Evolutionary conservation across 139 green algal species (phyloP), one percentile per base, ranked within the genome.

Genomic region (Haematococcus lacustris): DNA sequence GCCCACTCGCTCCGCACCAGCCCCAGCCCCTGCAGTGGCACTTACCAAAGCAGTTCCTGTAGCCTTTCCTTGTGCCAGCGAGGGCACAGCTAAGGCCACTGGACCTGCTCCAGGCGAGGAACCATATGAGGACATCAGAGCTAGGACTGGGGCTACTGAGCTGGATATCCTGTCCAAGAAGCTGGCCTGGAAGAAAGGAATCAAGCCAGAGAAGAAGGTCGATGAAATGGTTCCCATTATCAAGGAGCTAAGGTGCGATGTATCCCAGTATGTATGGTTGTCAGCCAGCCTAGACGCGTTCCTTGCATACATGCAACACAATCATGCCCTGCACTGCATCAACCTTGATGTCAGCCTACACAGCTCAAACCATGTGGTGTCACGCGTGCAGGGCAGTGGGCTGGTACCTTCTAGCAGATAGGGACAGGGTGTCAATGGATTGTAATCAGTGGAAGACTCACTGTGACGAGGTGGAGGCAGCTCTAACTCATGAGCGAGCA

Each of bases 211-310:
- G 38, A 85, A 85, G 50, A 89, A 89, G 76, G 61, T 89, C 5
- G 83, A 89, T 62, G 80, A 83, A 2, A 82, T 85, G 74, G 76
- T 75, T 23, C 80, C 83, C 25, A 66, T 86, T 32, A 77, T 86
- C 74, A 89, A 89, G 66, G 83, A 89, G 64, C 76, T 86, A 6
- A 86, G 80, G 83, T 86, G 71, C 53, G 81, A 32, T 28, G 64
- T 47, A n/a, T n/a, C n/a, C n/a, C n/a, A n/a, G n/a, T n/a, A n/a
- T n/a, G n/a, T n/a, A n/a, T n/a, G n/a, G n/a, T n/a, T n/a, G n/a
- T n/a, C n/a, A n/a, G n/a, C n/a, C n/a, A n/a, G n/a, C n/a, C n/a
- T n/a, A n/a, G n/a, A n/a, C n/a, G n/a, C n/a, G n/a, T n/a, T n/a
- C n/a, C n/a, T n/a, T n/a, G n/a, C n/a, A n/a, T n/a, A n/a, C n/a